A percentile compares a stretch with the other conserved stretches of the same genome.
Evolutionary conservation across 148 eudicot genomes (phyloP).

Genomic region (Polygonum maritimum): DNA sequence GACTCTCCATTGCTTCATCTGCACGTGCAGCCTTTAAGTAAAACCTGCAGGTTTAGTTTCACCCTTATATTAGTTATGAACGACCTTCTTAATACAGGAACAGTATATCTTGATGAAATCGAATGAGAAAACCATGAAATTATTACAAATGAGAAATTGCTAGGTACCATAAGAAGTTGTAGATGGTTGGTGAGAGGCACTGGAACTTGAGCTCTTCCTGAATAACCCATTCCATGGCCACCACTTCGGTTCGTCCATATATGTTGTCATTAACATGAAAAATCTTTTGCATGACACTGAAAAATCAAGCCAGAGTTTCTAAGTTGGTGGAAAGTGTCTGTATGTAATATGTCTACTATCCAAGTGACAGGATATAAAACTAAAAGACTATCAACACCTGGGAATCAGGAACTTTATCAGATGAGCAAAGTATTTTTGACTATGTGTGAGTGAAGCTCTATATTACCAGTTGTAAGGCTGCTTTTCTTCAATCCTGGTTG

Average conservation of each 20-base stretch:
- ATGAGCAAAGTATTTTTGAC: not conserved
- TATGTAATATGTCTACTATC: not conserved
- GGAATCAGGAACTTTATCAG: not conserved
- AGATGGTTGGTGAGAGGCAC: constrained; percentile 70
- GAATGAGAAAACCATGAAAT: not conserved
- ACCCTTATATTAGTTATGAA: not conserved
- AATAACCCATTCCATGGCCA: constrained; percentile 99
- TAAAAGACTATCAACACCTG: not conserved
- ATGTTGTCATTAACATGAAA: constrained; percentile 43
- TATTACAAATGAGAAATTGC: not conserved
- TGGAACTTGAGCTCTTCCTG: constrained; percentile 78
- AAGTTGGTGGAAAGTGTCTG: not conserved
- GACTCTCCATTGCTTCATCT: constrained; percentile 49
- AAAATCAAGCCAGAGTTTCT: constrained; percentile 5
- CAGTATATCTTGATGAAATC: not conserved
- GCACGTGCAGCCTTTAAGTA: constrained; percentile 85
- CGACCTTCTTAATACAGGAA: not conserved
- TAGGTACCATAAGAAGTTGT: constrained; percentile 78
- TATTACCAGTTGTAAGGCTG: constrained; percentile 81
- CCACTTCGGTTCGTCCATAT: constrained; percentile 77
- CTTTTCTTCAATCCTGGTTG: constrained; percentile 89
- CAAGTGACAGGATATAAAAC: not conserved
- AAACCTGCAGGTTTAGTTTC: constrained; percentile 41
- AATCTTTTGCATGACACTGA: constrained; percentile 54
- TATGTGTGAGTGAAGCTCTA: not conserved